phyloP scores from a whole-genome alignment of 2,329 filamentous ascomycete genomes.

The Monilinia polystroma region DNA sequence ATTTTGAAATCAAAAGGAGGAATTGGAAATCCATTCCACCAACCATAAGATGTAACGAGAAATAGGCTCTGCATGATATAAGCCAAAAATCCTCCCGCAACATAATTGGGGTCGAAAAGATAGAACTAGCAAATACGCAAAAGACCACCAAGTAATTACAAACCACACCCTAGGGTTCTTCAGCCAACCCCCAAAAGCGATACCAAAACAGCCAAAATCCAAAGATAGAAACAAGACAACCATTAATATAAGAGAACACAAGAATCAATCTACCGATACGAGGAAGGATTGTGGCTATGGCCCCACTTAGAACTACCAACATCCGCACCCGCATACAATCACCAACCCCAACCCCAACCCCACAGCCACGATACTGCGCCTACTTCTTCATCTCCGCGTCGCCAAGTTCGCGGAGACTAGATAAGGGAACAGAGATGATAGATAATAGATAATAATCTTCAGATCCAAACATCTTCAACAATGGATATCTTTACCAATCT shows the following conservation, averaged over 20 bases:
- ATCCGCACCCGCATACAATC: slow-evolving; percentile 5
- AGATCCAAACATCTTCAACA: neutral
- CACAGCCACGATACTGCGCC: slow-evolving; percentile 7
- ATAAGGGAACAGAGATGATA: neutral
- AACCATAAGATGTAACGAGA: too few species aligned
- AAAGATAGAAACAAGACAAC: neutral
- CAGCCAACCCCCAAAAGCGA: neutral
- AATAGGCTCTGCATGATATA: too few species aligned
- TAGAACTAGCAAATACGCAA: too few species aligned
- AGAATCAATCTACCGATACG: neutral
- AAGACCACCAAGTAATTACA: too few species aligned
- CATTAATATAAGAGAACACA: neutral
- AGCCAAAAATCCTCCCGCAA: too few species aligned
- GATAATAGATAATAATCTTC: neutral
- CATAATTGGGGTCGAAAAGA: too few species aligned
- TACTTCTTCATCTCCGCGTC: neutral
- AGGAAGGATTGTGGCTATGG: slow-evolving; percentile 20
- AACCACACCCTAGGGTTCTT: too few species aligned
- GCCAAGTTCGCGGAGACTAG: neutral
- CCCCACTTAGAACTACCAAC: neutral
- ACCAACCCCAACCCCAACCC: neutral
- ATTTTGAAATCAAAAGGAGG: too few species aligned
- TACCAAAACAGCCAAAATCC: neutral
- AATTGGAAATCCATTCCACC: too few species aligned
- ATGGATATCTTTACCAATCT: neutral